These are phyloP conservation scores for Ophiostoma montium DNA, from an alignment of 2,329 filamentous ascomycete species.

Conservation along the genomic window DNA sequence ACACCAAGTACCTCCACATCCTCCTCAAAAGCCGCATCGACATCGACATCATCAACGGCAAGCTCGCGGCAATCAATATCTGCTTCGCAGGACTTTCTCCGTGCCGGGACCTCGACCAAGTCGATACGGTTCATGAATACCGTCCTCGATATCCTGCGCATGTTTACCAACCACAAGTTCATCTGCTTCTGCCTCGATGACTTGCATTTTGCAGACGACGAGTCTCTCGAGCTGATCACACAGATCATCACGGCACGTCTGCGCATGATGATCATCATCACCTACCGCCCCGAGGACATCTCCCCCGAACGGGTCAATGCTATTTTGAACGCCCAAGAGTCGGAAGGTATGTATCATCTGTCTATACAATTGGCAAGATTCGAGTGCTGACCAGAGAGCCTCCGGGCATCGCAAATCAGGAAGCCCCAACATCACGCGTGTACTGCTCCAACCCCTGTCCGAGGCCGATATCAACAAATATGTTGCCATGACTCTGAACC, in stretches of 20 bases:
- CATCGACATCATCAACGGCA: constrained; percentile 32
- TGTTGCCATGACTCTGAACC: constrained; percentile 67
- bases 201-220: constrained; percentile 77
- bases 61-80: constrained; percentile 29
- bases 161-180: constrained; percentile 71
- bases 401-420: constrained; percentile 20
- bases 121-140: constrained; percentile 71
- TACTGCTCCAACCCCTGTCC: constrained; percentile 57
- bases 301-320: constrained; percentile 38
- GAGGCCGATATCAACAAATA: constrained; percentile 74
- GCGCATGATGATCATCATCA: constrained; percentile 70
- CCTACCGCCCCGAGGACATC: constrained; percentile 55
- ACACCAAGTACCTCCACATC: constrained; percentile 2
- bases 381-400: neutral
- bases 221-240: constrained; percentile 70
- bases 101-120: constrained; percentile 43
- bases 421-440: constrained; percentile 42
- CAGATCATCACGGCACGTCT: constrained; percentile 68
- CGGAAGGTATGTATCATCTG: constrained; percentile 29
- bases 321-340: constrained; percentile 39
- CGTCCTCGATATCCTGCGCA: constrained; percentile 70
- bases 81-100: constrained; percentile 45
- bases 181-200: constrained; percentile 85
- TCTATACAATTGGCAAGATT: too few relatives aligned
- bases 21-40: neutral